Conservation (phyloP, 2,329 filamentous ascomycete genomes). For the Dothistroma pini region DNA sequence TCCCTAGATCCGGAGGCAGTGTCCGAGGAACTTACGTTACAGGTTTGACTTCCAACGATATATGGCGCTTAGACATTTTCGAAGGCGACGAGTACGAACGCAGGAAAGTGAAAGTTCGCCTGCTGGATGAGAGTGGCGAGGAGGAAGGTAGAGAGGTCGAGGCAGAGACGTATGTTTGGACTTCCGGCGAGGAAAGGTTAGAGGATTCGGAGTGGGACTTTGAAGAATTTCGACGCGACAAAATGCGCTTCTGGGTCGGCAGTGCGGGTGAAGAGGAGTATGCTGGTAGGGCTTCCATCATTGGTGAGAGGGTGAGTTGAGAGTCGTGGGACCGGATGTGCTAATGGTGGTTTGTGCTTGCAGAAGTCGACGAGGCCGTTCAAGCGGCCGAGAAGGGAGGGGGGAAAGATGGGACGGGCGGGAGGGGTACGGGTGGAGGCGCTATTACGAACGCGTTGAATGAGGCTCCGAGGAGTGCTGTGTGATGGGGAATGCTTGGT, state of each 20-base stretch:
- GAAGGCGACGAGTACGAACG: conserved; percentile 73
- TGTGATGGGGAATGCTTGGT: conserved; percentile 23
- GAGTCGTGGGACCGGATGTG: not conserved
- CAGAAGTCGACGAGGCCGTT: conserved; percentile 47
- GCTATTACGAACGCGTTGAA: conserved; percentile 39
- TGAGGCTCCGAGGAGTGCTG: conserved; percentile 31
- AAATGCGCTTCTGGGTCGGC: conserved; percentile 59
- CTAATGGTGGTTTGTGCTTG: conserved; percentile 9
- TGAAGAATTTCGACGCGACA: conserved; percentile 73
- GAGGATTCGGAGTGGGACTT: conserved; percentile 85
- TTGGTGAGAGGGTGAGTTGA: conserved; percentile 20
- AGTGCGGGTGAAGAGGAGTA: conserved; percentile 46
- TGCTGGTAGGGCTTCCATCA: conserved; percentile 38
- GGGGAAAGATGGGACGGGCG: conserved; percentile 43
- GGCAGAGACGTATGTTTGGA: conserved; percentile 52
- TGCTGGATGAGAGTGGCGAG: conserved; percentile 25
- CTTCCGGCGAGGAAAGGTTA: conserved; percentile 47
- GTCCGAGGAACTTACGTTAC: conserved; percentile 75
- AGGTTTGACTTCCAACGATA: conserved; percentile 73
- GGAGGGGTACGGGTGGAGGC: conserved; percentile 40
- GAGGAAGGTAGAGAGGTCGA: conserved; percentile 42
- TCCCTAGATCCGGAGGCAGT: conserved; percentile 44
- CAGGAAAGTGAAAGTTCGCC: conserved; percentile 38
- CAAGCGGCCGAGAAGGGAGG: conserved; percentile 21
- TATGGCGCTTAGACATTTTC: conserved; percentile 73